Base-by-base conservation (phyloP, 192 early-diverging fungal species). In the Coemansia sp. region DNA sequence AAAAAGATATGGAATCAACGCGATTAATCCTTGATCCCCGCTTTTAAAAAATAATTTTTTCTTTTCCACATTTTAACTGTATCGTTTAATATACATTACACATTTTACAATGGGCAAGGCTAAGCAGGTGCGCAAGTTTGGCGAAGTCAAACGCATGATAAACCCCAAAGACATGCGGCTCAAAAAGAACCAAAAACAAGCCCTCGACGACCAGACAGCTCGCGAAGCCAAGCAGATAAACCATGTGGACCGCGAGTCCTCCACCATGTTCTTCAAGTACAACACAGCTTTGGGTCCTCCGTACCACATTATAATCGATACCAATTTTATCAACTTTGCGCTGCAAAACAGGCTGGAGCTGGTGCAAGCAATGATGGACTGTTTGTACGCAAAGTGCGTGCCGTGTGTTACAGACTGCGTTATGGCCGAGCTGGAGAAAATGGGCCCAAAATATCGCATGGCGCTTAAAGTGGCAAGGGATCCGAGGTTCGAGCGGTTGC, bases 291-390 rank as follows among this genome's bases (percentile, higher is more conserved):
- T 99, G 4, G 94, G 92, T 3, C 97, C 97, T 39, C 97, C 97
- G 14, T 99, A 99, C 79, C 90, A 93, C 64, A 86, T 99, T 21
- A 77, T 99, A 10, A 88, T 99, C 38, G 97, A 99, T 81, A 98
- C 97, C 69, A 99, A 99, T 76, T 99, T 99, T 59, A 98, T 99
- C 86, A 99, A 99, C 84, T 97, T 99, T 72, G 92, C 94, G 10
- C 93, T 99, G 69, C 96, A 97, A 75, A 99, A 99, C 85, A 96
- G 98, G 72, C 86, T 99, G 24, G 97, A 99, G 73, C 83, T 96
- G 27, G 87, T 97, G 27, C 91, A 95, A 58, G 89, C 93, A 17
- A 95, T 96, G 94, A 98, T 99, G 97, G 94, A 99, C 76, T 99
- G 95, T 67, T 83, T 98, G n/a, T 95, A 92, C 69, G 95, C 95